Evolutionary conservation across 495 filamentous ascomycete genomes (phyloP), one percentile per base, ranked within the genome.

Genomic region (Xylaria nigripes): DNA sequence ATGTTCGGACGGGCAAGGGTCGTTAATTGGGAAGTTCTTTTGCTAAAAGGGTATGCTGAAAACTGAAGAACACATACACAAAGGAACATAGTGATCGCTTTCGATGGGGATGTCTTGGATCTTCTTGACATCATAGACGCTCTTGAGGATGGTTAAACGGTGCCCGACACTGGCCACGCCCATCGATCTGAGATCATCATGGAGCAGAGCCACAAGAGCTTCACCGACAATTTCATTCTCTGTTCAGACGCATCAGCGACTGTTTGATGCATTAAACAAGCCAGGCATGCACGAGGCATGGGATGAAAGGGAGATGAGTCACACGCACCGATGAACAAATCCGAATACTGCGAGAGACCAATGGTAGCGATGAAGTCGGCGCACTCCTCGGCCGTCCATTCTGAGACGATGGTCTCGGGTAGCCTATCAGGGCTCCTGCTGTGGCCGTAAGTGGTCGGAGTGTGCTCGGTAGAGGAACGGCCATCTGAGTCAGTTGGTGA

Each of bases 171-270:
- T 96, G 48, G 76, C 74, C 59, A 98, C 85, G 36, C 89, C 90
- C 83, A 98, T 92, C 64, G 95, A 86, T 69, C 90, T 95, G 65
- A 98, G 72, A 62, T 96, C 92, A 43, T 93, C 88, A 68, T 97
- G 93, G 57, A 86, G 84, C 49, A 98, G 72, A 29, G 87, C 89
- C 57, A 97, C 79, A 48, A 98, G 75, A 40, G 88, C 92, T 66
- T 96, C 90, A 45, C 93, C 93, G 38, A 91, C 85, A 62, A 98
- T 91, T 50, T 86, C 89, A 63, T 98, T 95, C 58, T 95, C 93
- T 95, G 62, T 32, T 41, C 34, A 45, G 15, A 50, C 41, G 10
- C 21, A 55, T 36, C 16, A 55, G 32, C 18, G 15, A 40, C 32
- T 2, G 32, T 6, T 19, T 27, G 21, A 19, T 15, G 51, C 22